A percentile compares a stretch with the other conserved stretches of the same genome.
These are phyloP conservation scores for Eimeria tenella DNA, from an alignment of 169 alveolate genomes.

Conservation along the genomic window DNA sequence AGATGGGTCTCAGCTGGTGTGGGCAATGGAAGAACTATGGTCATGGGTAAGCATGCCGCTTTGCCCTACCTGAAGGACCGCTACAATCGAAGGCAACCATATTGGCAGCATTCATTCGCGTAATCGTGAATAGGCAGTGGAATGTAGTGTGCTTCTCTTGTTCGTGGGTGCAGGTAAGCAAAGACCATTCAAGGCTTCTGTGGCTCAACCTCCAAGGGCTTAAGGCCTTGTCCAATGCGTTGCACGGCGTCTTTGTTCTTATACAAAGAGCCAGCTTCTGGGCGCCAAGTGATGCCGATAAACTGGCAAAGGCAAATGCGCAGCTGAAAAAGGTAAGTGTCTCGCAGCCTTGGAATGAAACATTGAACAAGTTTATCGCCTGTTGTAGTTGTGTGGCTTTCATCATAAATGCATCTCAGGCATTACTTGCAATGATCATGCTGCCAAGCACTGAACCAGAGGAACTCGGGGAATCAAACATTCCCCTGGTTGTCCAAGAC, in stretches of 20 bases:
- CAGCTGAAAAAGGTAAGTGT: slow-evolving; percentile 57
- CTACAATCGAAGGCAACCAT: background rate
- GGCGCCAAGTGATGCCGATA: slow-evolving; percentile 14
- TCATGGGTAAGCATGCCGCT: slow-evolving; percentile 57
- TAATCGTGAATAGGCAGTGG: too few relatives aligned
- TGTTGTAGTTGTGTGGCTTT: too few relatives aligned
- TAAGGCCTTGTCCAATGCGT: slow-evolving; percentile 43
- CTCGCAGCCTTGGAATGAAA: background rate
- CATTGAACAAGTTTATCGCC: background rate
- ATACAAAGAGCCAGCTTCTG: slow-evolving; percentile 50
- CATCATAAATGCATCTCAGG: slow-evolving; percentile 4
- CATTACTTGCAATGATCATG: slow-evolving; percentile 50
- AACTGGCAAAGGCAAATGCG: slow-evolving; percentile 26
- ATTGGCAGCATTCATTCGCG: background rate
- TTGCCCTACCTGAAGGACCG: background rate
- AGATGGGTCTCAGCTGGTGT: slow-evolving; percentile 67
- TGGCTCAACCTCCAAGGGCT: slow-evolving; percentile 70
- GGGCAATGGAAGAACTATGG: slow-evolving; percentile 73
- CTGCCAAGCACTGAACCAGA: slow-evolving; percentile 67
- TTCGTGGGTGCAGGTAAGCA: slow-evolving; percentile 25
- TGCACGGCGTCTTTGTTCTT: slow-evolving; percentile 32
- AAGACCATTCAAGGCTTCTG: slow-evolving; percentile 54
- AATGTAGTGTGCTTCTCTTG: background rate
- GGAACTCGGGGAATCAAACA: slow-evolving; percentile 41
- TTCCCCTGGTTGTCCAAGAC: slow-evolving; percentile 59